Percentiles rank a stretch among this genome's conserved stretches.
Evolutionary conservation across 768 basidiomycete genomes (phyloP).

Genomic region (Neoboletus brunneissimus): DNA sequence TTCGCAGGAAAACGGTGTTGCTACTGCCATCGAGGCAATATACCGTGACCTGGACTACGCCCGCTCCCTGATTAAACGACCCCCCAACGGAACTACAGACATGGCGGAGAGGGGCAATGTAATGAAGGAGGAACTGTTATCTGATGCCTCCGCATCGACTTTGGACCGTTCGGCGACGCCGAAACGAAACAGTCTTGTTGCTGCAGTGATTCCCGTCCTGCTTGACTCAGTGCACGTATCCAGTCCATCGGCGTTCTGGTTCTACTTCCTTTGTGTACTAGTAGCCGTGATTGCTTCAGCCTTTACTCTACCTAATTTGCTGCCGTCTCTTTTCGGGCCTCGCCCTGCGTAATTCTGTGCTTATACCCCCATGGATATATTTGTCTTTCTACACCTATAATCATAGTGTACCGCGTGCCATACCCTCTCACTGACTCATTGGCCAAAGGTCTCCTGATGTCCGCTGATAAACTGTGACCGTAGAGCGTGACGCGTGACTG

Average conservation of each 20-base stretch:
- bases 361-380: conserved; percentile 9
- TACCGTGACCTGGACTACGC: conserved; percentile 97
- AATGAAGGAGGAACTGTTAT: conserved; percentile 36
- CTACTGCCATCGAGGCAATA: conserved; percentile 89
- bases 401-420: conserved; percentile 56
- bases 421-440: conserved; percentile 84
- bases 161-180: conserved; percentile 33
- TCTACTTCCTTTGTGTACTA: conserved; percentile 34
- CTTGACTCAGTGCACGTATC: conserved; percentile 50
- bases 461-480: no score
- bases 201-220: conserved; percentile 59
- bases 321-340: neutral
- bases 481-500: no score
- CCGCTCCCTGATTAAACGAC: conserved; percentile 75
- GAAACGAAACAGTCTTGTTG: conserved; percentile 63
- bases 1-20: conserved; percentile 87
- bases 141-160: conserved; percentile 28
- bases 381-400: conserved; percentile 7
- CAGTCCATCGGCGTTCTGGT: conserved; percentile 40
- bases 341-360: neutral
- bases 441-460: conserved; percentile 85
- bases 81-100: conserved; percentile 25
- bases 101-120: conserved; percentile 8
- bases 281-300: conserved; percentile 17
- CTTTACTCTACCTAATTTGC: neutral